These are phyloP conservation scores for Escovopsis sp. DNA, from an alignment of 2,329 filamentous ascomycete species.

Conservation along the genomic window DNA sequence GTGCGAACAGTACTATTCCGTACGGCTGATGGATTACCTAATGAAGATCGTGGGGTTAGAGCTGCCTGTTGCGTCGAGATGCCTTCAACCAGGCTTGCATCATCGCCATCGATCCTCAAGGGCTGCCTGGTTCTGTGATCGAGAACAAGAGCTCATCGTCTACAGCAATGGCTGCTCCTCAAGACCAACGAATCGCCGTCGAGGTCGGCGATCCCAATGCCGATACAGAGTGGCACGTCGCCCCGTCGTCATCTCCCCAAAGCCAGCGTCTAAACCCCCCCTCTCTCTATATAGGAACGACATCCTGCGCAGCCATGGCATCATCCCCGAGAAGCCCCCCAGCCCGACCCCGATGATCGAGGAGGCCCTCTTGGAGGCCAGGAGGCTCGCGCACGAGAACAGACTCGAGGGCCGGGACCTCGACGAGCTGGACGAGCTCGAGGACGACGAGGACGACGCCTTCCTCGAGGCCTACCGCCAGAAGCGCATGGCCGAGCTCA, in stretches of 20 bases:
- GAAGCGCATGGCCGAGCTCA: constrained; percentile 75
- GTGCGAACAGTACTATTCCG: too few relatives aligned
- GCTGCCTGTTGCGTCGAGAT: too few relatives aligned
- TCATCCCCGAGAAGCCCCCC: constrained; percentile 95
- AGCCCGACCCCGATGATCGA: constrained; percentile 93
- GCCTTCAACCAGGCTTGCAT: background rate
- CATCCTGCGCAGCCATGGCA: constrained; percentile 87
- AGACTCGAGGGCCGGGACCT: constrained; percentile 86
- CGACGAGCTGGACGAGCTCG: constrained; percentile 82
- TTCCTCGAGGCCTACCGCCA: constrained; percentile 81
- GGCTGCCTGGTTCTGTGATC: too few relatives aligned
- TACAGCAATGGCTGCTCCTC: constrained; percentile 41
- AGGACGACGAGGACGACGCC: constrained; percentile 88
- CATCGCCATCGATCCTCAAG: background rate
- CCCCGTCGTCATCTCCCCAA: constrained; percentile 12
- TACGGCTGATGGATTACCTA: too few relatives aligned
- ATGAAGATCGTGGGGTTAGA: too few relatives aligned
- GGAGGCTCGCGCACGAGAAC: constrained; percentile 77
- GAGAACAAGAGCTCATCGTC: background rate
- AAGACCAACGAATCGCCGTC: constrained; percentile 55
- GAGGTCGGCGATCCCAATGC: constrained; percentile 91
- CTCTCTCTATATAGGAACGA: constrained; percentile 59
- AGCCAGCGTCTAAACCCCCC: constrained; percentile 9
- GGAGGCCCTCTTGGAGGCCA: constrained; percentile 77
- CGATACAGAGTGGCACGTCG: constrained; percentile 81